Base-by-base conservation (phyloP, 345 rosid genomes). In the Salix suchowensis region DNA sequence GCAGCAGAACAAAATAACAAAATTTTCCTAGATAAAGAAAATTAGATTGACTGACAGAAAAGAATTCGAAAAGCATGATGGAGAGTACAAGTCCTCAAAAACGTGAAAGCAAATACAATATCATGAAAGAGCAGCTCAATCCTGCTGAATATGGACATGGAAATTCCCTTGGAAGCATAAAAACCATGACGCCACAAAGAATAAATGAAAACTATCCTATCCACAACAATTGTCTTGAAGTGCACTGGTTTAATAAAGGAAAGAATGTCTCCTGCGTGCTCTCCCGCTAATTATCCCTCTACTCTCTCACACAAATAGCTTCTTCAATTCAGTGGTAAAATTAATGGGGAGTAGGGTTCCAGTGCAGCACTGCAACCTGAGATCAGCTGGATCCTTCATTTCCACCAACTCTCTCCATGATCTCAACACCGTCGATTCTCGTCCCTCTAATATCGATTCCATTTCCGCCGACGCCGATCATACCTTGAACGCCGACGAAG, bases 281-380 rank as follows among this genome's bases (percentile, higher is more conserved):
- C 16, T 66, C 61, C 10, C 18, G 71, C 24, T 32, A 21, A 15
- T 76, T 71, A 42, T 50, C 78, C 30, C 48, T 74, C 36, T 40
- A 23, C 23, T 28, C 66, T 48, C 15, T 37, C 5, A 16, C n/a
- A 14, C 65, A n/a, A 15, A 46, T 46, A 46, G 18, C 52, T 46
- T 46, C 52, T 13, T 46, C 6, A 46, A 14, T 46, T 13, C 52
- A 46, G 52, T 46, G 52, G 52, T 46, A 46, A 15, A 46, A 46
- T 46, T 72, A 68, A 94, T 94, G 98, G 96, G 84, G 65, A 83
- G 88, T 82, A 91, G 96, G 91, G 91, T 89, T 87, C 91, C 90
- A 14, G 85, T 86, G 8, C 94, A 87, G 69, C 94, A 88, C 67
- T 94, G 91, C 86, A 86, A 87, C 82, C 78, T 92, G 84, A 84